Conservation (phyloP, 2,329 filamentous ascomycete genomes). For the Botrytis paeoniae region DNA sequence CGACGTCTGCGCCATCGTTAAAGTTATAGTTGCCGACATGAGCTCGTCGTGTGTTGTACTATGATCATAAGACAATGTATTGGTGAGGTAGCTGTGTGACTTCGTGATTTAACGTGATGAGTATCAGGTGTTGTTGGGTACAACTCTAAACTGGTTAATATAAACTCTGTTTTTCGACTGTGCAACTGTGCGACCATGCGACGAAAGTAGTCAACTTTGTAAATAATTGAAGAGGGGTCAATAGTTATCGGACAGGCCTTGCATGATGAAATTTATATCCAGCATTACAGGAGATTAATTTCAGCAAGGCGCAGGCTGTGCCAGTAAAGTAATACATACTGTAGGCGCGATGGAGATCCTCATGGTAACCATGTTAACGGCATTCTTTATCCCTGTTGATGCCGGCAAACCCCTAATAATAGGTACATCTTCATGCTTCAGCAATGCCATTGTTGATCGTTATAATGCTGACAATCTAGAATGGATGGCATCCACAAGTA, state of each 20-base stretch:
- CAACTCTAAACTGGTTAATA: background rate
- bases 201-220: background rate
- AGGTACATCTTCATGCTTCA: slow-evolving; percentile 1
- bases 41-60: slow-evolving; percentile 18
- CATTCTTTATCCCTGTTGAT: slow-evolving; percentile 16
- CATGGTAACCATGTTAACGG: slow-evolving; percentile 18
- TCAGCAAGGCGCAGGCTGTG: slow-evolving; percentile 13
- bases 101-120: background rate
- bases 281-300: slow-evolving; percentile 10
- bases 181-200: background rate
- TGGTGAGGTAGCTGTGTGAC: slow-evolving; percentile 1
- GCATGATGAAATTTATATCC: background rate
- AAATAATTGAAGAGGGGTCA: slow-evolving; percentile 11
- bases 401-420: slow-evolving; percentile 14
- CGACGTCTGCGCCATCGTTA: slow-evolving; percentile 32
- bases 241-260: background rate
- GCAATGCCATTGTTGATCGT: slow-evolving; percentile 1
- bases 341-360: slow-evolving; percentile 16
- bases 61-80: slow-evolving; percentile 25
- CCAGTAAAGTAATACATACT: background rate
- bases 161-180: background rate
- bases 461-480: background rate
- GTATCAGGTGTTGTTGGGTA: slow-evolving; percentile 1
- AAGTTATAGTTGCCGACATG: slow-evolving; percentile 38
- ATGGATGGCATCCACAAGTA: background rate